These are phyloP conservation scores for Schizochytrium sp. DNA, from an alignment of 108 stramenopile genomes.

Conservation along the genomic window DNA sequence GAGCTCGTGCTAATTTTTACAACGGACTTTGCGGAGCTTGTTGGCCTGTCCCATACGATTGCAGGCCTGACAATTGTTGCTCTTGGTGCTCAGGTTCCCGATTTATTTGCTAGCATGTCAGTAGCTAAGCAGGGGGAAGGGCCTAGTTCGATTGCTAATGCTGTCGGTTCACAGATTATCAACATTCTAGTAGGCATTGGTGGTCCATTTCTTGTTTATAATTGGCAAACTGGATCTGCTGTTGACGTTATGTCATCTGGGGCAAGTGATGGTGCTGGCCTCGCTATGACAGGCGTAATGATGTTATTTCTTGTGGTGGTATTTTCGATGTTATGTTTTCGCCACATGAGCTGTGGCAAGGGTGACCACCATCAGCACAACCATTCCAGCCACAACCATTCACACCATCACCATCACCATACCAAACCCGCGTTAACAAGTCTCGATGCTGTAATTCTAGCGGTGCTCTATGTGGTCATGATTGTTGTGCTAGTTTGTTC, in stretches of 20 bases:
- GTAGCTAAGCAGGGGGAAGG: constrained; percentile 57
- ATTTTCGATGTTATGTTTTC: constrained; percentile 31
- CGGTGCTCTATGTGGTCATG: constrained; percentile 34
- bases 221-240: neutral
- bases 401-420: neutral
- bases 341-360: neutral
- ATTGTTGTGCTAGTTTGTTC: constrained; percentile 38
- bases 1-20: constrained; percentile 26
- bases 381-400: too few relatives aligned
- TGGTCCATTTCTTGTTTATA: constrained; percentile 4
- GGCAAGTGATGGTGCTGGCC: neutral
- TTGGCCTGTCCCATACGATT: constrained; percentile 36
- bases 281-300: constrained; percentile 3
- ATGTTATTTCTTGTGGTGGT: constrained; percentile 5
- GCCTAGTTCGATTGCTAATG: constrained; percentile 54
- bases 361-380: too few relatives aligned
- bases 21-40: constrained; percentile 30
- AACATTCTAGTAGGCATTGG: constrained; percentile 51
- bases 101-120: constrained; percentile 35
- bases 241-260: neutral
- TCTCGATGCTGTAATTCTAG: constrained; percentile 50
- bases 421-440: constrained; percentile 22
- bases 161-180: constrained; percentile 48
- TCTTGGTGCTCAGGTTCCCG: constrained; percentile 55
- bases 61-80: constrained; percentile 53